Base-by-base conservation (phyloP, 1,284 basidiomycete genomes). In the Abortiporus biennis region DNA sequence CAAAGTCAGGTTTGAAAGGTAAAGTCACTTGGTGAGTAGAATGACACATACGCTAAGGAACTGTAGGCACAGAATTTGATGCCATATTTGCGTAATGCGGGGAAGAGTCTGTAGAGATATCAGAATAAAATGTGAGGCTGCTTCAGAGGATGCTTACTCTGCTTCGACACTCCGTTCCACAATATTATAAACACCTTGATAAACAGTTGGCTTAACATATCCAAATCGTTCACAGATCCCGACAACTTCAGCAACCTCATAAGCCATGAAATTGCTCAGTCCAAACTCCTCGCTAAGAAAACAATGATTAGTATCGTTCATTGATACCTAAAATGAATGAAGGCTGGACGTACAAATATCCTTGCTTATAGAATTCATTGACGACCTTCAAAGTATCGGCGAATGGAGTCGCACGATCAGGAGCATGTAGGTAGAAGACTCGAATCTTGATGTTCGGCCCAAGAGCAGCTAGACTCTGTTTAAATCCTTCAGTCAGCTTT, bases 211-310 rank as follows among this genome's bases (percentile, higher is more conserved):
- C 55, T 74, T 67, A 47, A 83, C 68, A 51, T 69, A 84, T 1
- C 70, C 72, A 42, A 77, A 70, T 5, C 62, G 56, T 32, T 65
- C 66, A 59, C 74, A 78, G 44, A 83, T 74, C 1, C 53, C 56
- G 16, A 78, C 69, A 3, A 85, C 76, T 54, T 80, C 70, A 2
- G 80, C 78, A 1, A 86, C 81, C 53, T 85, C 79, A 69, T 73
- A 68, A 57, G 64, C 47, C 53, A 56, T 61, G 55, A 67, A 77
- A 57, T 78, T 78, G 51, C 69, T 72, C 45, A 80, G 62, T 4
- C 76, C 76, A 47, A 78, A 60, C 3, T 61, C 57, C 44, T 62
- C 57, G 56, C 27, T 29, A 29, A 29, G 27, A 29, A 29, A 8
- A 8, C 27, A 29, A 9, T 29, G 8, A 9, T 8, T 29, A 9